Evolutionary conservation across 805 yeast genomes (phyloP).

Genomic region (Maudiozyma saulgeensis): DNA sequence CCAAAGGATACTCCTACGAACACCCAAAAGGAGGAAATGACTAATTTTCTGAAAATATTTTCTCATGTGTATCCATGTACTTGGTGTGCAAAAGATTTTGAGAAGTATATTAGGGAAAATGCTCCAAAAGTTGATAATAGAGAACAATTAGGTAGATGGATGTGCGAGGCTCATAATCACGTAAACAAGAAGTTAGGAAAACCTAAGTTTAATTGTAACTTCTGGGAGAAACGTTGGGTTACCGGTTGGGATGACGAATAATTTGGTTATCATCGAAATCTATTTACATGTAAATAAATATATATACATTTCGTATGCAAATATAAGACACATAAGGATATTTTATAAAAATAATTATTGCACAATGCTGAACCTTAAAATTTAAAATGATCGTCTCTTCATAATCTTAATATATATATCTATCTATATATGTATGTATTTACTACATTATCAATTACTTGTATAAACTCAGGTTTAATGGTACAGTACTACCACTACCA

Average conservation of each 20-base stretch:
- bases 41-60: constrained; percentile 57
- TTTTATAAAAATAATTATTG: neutral
- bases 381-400: neutral
- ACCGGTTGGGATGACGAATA: constrained; percentile 71
- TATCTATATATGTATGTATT: neutral
- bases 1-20: constrained; percentile 54
- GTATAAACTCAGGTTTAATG: constrained; percentile 44
- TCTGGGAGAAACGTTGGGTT: constrained; percentile 92
- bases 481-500: constrained; percentile 90
- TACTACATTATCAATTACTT: neutral
- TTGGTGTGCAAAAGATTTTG: constrained; percentile 84
- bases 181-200: constrained; percentile 86
- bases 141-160: constrained; percentile 80
- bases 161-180: constrained; percentile 89
- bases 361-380: neutral
- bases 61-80: constrained; percentile 86
- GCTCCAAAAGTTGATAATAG: constrained; percentile 52
- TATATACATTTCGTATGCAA: neutral
- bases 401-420: neutral
- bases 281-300: neutral
- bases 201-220: constrained; percentile 71
- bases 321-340: neutral
- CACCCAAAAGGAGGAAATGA: constrained; percentile 61
- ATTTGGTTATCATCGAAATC: neutral
- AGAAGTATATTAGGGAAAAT: constrained; percentile 44